Percentiles rank a stretch among this genome's conserved stretches.
Evolutionary conservation across 805 yeast genomes (phyloP).

Genomic region (Myxozyma geophila): DNA sequence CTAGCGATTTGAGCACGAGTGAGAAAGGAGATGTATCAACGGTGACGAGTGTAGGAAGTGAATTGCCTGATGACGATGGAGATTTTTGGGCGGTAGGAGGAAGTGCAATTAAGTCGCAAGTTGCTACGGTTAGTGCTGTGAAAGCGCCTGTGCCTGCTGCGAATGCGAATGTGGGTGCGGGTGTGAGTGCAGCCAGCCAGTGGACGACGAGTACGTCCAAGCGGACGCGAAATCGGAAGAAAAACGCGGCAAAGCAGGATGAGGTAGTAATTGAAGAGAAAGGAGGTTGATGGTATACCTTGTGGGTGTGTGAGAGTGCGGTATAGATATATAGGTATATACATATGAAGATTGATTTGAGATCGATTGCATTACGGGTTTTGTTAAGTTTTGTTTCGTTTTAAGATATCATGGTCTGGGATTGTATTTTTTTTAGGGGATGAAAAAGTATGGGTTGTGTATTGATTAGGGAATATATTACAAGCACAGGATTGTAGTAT

Average conservation of each 20-base stretch:
- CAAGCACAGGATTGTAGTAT: neutral
- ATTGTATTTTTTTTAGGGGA: neutral
- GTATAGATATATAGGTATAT: too few species aligned
- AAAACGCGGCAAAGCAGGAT: constrained; percentile 12
- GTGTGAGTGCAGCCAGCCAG: constrained; percentile 11
- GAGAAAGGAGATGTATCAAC: neutral
- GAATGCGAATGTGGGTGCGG: neutral
- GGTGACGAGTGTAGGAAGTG: neutral
- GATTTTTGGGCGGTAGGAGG: constrained; percentile 27
- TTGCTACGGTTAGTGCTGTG: neutral
- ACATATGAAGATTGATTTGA: too few species aligned
- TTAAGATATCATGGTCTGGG: neutral
- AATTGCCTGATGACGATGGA: constrained; percentile 7
- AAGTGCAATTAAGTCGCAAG: neutral
- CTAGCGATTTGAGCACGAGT: neutral
- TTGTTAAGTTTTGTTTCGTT: neutral
- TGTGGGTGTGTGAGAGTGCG: too few species aligned
- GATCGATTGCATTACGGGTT: too few species aligned
- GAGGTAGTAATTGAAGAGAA: constrained; percentile 10
- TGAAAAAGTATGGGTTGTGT: neutral
- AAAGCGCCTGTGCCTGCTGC: neutral
- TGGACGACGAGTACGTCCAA: constrained; percentile 33
- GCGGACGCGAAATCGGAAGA: constrained; percentile 23
- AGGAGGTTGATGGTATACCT: constrained; percentile 19
- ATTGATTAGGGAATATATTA: neutral